Evolutionary conservation across 2,329 filamentous ascomycete species (phyloP).

Genomic region (Diaporthe ampelina): DNA sequence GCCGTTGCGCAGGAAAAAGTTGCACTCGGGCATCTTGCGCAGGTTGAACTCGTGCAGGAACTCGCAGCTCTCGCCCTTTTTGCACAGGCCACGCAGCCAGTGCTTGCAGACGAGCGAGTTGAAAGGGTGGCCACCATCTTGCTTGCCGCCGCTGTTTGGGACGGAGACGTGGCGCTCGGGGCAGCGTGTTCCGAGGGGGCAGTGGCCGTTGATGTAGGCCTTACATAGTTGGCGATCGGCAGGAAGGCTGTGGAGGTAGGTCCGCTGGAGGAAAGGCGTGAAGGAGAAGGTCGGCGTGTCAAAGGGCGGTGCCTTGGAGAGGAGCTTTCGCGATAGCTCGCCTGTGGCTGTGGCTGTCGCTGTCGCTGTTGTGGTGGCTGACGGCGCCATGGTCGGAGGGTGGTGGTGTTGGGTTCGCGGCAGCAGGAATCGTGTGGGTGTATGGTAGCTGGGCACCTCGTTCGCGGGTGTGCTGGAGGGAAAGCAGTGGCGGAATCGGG

Average conservation of each 20-base stretch:
- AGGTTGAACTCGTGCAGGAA: constrained; percentile 99
- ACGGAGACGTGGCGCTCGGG: constrained; percentile 80
- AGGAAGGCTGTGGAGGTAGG: constrained; percentile 87
- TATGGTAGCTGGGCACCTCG: no score
- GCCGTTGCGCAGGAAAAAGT: constrained; percentile 92
- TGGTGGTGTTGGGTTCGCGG: no score
- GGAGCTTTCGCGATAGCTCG: constrained; percentile 62
- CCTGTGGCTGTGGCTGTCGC: constrained; percentile 45
- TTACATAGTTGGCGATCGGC: constrained; percentile 86
- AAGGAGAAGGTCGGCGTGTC: constrained; percentile 80
- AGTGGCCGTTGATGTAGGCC: constrained; percentile 87
- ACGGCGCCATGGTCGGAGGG: constrained; percentile 43
- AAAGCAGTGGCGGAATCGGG: neutral
- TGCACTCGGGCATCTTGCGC: constrained; percentile 98
- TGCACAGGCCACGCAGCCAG: constrained; percentile 96
- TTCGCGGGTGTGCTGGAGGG: neutral
- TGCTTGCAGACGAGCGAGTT: constrained; percentile 97
- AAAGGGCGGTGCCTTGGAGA: constrained; percentile 66
- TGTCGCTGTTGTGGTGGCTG: constrained; percentile 29
- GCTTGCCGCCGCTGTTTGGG: constrained; percentile 50
- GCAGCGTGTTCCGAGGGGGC: constrained; percentile 86
- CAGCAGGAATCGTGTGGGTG: no score
- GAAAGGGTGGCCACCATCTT: constrained; percentile 59
- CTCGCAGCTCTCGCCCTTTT: constrained; percentile 97
- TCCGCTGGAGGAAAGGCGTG: constrained; percentile 84